These are phyloP conservation scores for Tricholoma sp. DNA, from an alignment of 768 basidiomycete genomes.

Conservation along the genomic window DNA sequence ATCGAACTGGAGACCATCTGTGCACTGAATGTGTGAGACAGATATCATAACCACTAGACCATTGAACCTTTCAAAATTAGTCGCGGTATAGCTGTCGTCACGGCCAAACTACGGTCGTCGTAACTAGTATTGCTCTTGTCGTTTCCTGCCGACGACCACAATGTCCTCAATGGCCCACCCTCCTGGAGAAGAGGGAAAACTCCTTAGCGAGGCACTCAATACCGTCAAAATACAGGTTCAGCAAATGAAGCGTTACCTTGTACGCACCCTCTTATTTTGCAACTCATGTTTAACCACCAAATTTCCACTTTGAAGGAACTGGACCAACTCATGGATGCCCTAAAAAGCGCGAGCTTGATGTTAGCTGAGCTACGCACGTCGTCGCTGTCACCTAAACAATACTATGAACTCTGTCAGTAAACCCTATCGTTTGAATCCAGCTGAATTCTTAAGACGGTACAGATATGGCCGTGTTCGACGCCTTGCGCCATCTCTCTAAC, in stretches of 20 bases:
- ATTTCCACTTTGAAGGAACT: conserved; percentile 53
- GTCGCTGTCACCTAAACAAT: conserved; percentile 92
- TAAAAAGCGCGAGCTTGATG: conserved; percentile 97
- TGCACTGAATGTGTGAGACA: conserved; percentile 29
- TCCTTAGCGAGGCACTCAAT: conserved; percentile 78
- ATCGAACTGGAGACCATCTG: conserved; percentile 43
- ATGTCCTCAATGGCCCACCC: conserved; percentile 27
- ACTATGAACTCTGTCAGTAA: conserved; percentile 91
- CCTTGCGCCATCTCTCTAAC: conserved; percentile 88
- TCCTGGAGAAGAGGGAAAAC: conserved; percentile 71
- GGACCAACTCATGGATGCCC: conserved; percentile 97
- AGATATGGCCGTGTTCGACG: conserved; percentile 99
- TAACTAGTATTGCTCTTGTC: background rate
- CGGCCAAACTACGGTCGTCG: conserved; percentile 1
- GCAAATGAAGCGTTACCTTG: conserved; percentile 93
- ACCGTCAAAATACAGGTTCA: conserved; percentile 89
- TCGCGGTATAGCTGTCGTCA: background rate
- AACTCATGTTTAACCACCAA: background rate
- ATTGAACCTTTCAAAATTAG: conserved; percentile 34
- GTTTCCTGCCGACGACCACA: conserved; percentile 1
- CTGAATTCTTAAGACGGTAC: conserved; percentile 4
- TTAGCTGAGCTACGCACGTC: conserved; percentile 93
- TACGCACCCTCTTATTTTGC: conserved; percentile 30
- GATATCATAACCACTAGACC: conserved; percentile 58
- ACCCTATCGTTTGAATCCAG: background rate